Conservation (phyloP, 495 filamentous ascomycete genomes). For the Neurospora sp. region DNA sequence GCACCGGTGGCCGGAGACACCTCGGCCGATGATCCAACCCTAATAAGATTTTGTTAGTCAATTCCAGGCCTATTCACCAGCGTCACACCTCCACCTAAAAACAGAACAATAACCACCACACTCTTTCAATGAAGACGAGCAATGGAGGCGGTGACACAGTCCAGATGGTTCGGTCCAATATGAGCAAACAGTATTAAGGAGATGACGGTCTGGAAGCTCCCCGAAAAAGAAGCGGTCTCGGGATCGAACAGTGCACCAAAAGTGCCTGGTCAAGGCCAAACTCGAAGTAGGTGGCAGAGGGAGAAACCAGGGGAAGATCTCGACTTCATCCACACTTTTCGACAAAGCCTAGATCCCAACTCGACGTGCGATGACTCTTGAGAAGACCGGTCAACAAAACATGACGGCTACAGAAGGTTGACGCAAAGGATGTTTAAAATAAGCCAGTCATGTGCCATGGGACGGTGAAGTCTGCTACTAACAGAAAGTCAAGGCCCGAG, state of each 20-base stretch:
- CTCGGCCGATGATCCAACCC: not conserved
- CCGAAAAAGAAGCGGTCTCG: not conserved
- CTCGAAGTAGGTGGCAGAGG: not conserved
- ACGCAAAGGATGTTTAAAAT: not conserved
- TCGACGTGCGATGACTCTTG: not conserved
- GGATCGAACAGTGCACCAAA: not conserved
- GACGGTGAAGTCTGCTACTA: slow-evolving; percentile 16
- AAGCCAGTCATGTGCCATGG: slow-evolving; percentile 16
- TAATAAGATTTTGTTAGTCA: not conserved
- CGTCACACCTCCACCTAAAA: not conserved
- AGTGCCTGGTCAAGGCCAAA: not conserved
- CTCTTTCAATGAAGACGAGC: not conserved
- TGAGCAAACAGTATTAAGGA: not conserved
- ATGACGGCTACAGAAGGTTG: not conserved
- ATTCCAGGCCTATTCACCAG: not conserved
- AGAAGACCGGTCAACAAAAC: not conserved
- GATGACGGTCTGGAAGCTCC: not conserved
- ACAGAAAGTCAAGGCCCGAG: slow-evolving; percentile 23
- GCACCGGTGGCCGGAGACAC: not conserved
- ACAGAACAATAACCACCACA: not conserved
- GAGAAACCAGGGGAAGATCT: not conserved
- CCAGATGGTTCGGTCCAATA: not conserved
- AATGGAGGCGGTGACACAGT: not conserved
- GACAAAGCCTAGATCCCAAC: not conserved
- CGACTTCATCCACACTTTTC: not conserved